Base-by-base conservation (phyloP, 2,329 filamentous ascomycete species). In the Colletotrichum aenigma region DNA sequence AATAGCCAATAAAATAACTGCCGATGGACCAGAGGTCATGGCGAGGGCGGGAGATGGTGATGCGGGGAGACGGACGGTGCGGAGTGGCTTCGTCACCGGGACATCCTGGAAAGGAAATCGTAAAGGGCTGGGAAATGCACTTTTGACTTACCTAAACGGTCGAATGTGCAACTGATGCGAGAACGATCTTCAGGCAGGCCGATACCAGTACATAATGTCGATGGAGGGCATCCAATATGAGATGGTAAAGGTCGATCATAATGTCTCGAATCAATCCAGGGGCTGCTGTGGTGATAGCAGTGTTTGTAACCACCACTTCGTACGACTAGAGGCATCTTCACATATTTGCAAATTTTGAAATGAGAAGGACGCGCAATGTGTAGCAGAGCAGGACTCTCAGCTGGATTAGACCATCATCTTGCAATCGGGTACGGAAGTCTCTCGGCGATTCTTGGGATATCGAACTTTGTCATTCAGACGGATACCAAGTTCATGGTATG, bases 1-100 rank as follows among this genome's bases (percentile, higher is more conserved):
- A 62, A 66, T 15, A 28, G 48, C 69, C 56, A 72, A 67, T 72
- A 15, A 21, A 36, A 64, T 30, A 75, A 72, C 69, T 72, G 69
- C 62, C 62, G 55, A 75, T n/a, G 18, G n/a, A n/a, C 10, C 52
- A 12, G n/a, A 28, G 32, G 69, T 36, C 55, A 64, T 55, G 56
- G 73, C 36, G 30, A 68, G 30, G 15, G 18, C 24, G 32, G 34
- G 38, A 34, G 21, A 55, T 28, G 62, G 32, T 30, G 32, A 71
- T 66, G 68, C 62, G 73, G 71, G 68, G 62, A 75, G 73, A n/a
- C 36, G 28, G 21, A 21, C 12, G 7, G 56, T 72, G 55, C 26
- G 56, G 67, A 66, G 52, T 18, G 64, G 10, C 21, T 55, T 55
- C 26, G 62, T 56, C 55, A 43, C 36, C 62, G 18, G 73, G 68